Conservation (phyloP, 257 asterid species). For the Capsicum chinense region DNA sequence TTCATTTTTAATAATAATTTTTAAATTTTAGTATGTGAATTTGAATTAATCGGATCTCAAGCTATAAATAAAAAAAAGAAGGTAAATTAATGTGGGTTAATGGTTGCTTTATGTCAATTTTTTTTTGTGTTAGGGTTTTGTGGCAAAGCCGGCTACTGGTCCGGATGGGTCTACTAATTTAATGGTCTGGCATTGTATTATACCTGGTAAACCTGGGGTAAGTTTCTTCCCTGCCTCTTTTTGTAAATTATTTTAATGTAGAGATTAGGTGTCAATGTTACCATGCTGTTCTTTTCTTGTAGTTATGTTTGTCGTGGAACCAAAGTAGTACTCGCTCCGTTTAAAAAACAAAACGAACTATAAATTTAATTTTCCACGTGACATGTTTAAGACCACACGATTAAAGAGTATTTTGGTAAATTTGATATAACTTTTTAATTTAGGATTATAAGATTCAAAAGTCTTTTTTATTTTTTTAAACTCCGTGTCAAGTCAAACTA, state of each 20-base stretch:
- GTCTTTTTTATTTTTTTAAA: no score
- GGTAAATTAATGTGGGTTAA: no score
- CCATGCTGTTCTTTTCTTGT: not conserved
- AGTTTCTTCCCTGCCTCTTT: not conserved
- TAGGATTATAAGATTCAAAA: no score
- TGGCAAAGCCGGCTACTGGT: slow-evolving; percentile 43
- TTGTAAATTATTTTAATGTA: not conserved
- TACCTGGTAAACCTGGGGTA: slow-evolving; percentile 46
- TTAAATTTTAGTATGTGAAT: not conserved
- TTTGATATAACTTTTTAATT: no score
- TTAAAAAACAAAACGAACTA: no score
- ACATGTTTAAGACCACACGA: no score
- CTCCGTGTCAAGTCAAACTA: no score
- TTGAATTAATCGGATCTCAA: not conserved
- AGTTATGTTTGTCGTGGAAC: not conserved
- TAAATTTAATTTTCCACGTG: no score
- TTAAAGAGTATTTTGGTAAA: no score
- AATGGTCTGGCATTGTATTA: slow-evolving; percentile 44
- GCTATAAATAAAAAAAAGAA: no score
- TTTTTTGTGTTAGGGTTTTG: slow-evolving; percentile 39
- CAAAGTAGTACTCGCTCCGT: no score
- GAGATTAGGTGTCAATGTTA: not conserved
- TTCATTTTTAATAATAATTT: not conserved
- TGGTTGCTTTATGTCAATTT: not conserved
- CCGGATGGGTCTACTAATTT: slow-evolving; percentile 38